Conservation (phyloP, 768 basidiomycete species). For the Macrolepiota fuliginosa region DNA sequence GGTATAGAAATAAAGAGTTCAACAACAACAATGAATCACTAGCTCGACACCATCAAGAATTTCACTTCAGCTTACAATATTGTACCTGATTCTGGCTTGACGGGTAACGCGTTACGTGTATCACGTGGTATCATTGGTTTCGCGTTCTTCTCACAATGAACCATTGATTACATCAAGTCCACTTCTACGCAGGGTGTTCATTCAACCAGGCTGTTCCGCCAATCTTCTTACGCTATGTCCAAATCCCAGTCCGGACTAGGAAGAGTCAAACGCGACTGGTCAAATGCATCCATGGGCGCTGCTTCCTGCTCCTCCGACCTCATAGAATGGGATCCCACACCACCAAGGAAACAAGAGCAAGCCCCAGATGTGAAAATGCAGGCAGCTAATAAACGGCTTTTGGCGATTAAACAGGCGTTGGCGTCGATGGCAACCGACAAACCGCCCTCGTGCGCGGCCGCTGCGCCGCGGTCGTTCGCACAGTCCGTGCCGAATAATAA, state of each 20-base stretch:
- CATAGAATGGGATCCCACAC: slow-evolving; percentile 42
- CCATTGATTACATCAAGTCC: background rate
- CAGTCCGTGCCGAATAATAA: slow-evolving; percentile 22
- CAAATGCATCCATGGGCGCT: slow-evolving; percentile 28
- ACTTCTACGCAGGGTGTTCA: background rate
- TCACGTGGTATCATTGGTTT: slow-evolving; percentile 19
- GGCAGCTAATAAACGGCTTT: slow-evolving; percentile 41
- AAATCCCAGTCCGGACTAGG: slow-evolving; percentile 58
- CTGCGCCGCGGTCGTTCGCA: slow-evolving; percentile 24
- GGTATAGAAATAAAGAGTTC: too few species aligned
- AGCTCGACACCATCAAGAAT: background rate
- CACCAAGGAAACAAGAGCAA: slow-evolving; percentile 31
- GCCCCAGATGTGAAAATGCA: slow-evolving; percentile 21
- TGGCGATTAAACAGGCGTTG: slow-evolving; percentile 59
- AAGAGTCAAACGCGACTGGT: slow-evolving; percentile 63
- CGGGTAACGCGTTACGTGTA: background rate
- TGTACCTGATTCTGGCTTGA: too few species aligned
- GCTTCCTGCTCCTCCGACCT: slow-evolving; percentile 36
- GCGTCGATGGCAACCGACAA: slow-evolving; percentile 18
- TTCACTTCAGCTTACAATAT: background rate
- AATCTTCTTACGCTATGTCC: slow-evolving; percentile 19
- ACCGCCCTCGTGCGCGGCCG: slow-evolving; percentile 9
- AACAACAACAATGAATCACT: too few species aligned
- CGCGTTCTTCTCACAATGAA: slow-evolving; percentile 21
- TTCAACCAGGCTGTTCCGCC: background rate